Evolutionary conservation across 2,329 filamentous ascomycete species (phyloP).

Genomic region (Aurifilum marmelostoma): DNA sequence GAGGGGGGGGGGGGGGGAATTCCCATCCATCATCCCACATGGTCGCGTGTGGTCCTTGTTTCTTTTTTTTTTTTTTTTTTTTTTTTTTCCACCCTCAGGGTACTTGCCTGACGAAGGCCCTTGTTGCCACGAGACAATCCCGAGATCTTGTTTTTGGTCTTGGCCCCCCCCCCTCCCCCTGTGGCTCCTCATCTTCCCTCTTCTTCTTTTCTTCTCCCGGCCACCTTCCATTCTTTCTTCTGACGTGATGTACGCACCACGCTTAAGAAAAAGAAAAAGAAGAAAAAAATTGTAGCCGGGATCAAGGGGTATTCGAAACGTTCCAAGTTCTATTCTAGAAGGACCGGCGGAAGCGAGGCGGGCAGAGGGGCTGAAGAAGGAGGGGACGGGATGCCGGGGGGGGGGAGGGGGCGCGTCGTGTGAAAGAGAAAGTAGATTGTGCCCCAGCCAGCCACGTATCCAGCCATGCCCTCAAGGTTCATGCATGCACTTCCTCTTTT

Average conservation of each 20-base stretch:
- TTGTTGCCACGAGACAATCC: neutral
- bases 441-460: neutral
- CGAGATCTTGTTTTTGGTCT: neutral
- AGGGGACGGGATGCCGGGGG: too few relatives aligned
- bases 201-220: neutral
- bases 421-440: neutral
- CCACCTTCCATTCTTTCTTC: neutral
- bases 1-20: too few relatives aligned
- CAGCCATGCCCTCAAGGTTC: neutral
- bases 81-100: neutral
- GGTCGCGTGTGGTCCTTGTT: neutral
- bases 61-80: too few relatives aligned
- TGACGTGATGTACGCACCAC: neutral
- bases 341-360: conserved; percentile 8
- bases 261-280: too few relatives aligned
- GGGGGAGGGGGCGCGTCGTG: neutral
- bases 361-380: neutral
- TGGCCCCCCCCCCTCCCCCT: neutral
- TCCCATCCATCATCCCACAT: neutral
- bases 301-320: neutral
- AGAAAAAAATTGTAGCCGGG: neutral
- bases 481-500: conserved; percentile 3
- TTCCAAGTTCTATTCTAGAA: conserved; percentile 27
- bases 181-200: neutral
- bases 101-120: neutral